Evolutionary conservation across 78 protist genomes (phyloP), one percentile per base, ranked within the genome.

Genomic region (Monosiga brevicollis): DNA sequence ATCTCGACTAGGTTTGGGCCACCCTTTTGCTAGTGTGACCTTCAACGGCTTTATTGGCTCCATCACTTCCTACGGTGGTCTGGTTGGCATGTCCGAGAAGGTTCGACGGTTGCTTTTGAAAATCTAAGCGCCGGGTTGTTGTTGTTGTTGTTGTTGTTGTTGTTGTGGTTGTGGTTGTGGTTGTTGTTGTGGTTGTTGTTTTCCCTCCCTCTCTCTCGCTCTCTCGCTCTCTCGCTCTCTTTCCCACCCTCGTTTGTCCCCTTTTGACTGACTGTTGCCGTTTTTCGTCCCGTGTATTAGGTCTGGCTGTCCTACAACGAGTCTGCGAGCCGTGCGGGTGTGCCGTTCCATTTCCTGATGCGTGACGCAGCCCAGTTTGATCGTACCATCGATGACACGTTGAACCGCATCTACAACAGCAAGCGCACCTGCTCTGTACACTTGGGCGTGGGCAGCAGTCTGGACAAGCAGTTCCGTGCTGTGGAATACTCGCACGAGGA

Each of bases 351-450:
- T 35, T 90, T 87, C 70, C 42, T 90, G 35, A 35, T 87, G 32
- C 84, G 86, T 23, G 92, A 89, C 32, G 79, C 86, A 0, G 73
- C 84, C 74, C 89, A 86, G 75, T 86, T 34, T 10, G 89, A 85
- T 35, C 76, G 42, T 24, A 73, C 86, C 11, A 39, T 85, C 36
- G 84, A 85, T 41, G 93, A 87, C 11, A 90, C 93, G 9, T 37
- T 85, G 26, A 87, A 77, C 82, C 88, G 89, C 76, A 81, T 90
- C 34, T 35, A 35, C 75, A 90, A 87, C 73, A 80, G 72, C 11
- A 37, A 40, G 0, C 80, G 93, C 39, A 90, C 93, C 25, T 90
- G 93, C 42, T 81, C 90, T 49, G 54, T 90, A 71, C 78, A 73
- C 79, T 54, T 90, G 1, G 93, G 93, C 70, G 70, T 90, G 11